phyloP scores from a whole-genome alignment of 768 basidiomycete species.

The Antrodiella citrinella region DNA sequence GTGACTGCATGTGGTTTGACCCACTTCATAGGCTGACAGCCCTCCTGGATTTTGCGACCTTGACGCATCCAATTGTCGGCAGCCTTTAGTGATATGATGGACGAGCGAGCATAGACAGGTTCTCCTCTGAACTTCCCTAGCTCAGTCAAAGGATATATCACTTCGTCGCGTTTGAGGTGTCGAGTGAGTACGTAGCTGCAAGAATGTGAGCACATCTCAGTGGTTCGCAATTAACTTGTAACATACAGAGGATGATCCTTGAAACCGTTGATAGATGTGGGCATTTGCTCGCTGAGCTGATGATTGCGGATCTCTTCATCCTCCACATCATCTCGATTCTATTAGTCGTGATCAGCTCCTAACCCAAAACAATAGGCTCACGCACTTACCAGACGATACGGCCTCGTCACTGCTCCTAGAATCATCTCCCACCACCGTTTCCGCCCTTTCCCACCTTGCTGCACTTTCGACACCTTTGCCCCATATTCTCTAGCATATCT shows the following conservation, averaged over 20 bases:
- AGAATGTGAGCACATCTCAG: neutral
- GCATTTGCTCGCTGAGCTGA: constrained; percentile 88
- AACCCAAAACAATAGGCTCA: neutral
- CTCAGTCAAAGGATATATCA: constrained; percentile 72
- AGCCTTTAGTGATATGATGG: constrained; percentile 81
- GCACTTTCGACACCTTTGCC: constrained; percentile 73
- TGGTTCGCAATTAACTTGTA: constrained; percentile 1
- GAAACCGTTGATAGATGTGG: constrained; percentile 82
- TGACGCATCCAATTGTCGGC: constrained; percentile 93
- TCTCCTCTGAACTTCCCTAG: constrained; percentile 91
- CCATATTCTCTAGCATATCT: constrained; percentile 80
- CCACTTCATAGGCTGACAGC: constrained; percentile 83
- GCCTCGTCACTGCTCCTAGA: constrained; percentile 52
- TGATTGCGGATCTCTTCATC: constrained; percentile 77
- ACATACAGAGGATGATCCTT: constrained; percentile 90
- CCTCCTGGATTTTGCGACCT: constrained; percentile 64
- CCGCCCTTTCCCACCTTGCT: constrained; percentile 59
- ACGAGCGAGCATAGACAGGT: constrained; percentile 79
- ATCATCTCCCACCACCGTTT: constrained; percentile 84
- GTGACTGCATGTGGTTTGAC: constrained; percentile 83
- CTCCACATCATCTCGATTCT: constrained; percentile 92
- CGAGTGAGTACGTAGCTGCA: constrained; percentile 74
- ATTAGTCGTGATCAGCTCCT: constrained; percentile 6
- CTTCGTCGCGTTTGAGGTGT: constrained; percentile 83
- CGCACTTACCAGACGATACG: constrained; percentile 68